These are phyloP conservation scores for Pichia kudriavzevii DNA, from an alignment of 1,139 yeast genomes.

Conservation along the genomic window DNA sequence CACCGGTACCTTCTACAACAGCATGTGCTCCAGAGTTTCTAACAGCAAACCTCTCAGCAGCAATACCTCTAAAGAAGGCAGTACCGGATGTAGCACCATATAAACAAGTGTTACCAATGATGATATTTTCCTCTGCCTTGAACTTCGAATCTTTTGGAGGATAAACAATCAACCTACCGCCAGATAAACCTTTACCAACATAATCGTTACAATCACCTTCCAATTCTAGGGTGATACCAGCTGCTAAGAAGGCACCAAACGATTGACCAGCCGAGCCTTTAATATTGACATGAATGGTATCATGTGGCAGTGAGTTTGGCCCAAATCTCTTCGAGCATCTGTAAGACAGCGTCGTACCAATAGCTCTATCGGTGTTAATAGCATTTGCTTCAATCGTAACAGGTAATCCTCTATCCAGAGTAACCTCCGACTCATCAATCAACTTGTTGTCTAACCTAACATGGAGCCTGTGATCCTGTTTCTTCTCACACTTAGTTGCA, in stretches of 20 bases:
- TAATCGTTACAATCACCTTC: slow-evolving; percentile 98
- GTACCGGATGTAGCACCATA: slow-evolving; percentile 97
- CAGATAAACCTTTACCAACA: slow-evolving; percentile 95
- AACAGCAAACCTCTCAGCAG: slow-evolving; percentile 97
- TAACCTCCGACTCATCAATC: slow-evolving; percentile 90
- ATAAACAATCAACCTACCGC: slow-evolving; percentile 86
- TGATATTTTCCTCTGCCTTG: slow-evolving; percentile 93
- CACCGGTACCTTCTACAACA: slow-evolving; percentile 96
- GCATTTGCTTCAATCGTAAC: slow-evolving; percentile 90
- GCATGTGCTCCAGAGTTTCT: slow-evolving; percentile 98
- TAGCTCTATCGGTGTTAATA: slow-evolving; percentile 91
- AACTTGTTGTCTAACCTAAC: slow-evolving; percentile 91
- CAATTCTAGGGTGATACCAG: slow-evolving; percentile 89
- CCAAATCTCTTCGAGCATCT: slow-evolving; percentile 91
- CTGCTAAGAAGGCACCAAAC: slow-evolving; percentile 94
- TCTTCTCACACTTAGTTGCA: slow-evolving; percentile 85
- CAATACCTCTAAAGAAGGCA: slow-evolving; percentile 93
- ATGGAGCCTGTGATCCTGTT: slow-evolving; percentile 90
- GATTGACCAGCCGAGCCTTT: slow-evolving; percentile 97
- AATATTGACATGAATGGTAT: slow-evolving; percentile 87
- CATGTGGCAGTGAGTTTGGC: slow-evolving; percentile 88
- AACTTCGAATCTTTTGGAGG: slow-evolving; percentile 81
- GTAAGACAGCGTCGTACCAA: slow-evolving; percentile 91
- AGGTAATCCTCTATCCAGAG: slow-evolving; percentile 89
- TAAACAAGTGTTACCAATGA: slow-evolving; percentile 95